Evolutionary conservation across 176 grass and related monocot genomes (phyloP).

Genomic region (Carex littledalei): DNA sequence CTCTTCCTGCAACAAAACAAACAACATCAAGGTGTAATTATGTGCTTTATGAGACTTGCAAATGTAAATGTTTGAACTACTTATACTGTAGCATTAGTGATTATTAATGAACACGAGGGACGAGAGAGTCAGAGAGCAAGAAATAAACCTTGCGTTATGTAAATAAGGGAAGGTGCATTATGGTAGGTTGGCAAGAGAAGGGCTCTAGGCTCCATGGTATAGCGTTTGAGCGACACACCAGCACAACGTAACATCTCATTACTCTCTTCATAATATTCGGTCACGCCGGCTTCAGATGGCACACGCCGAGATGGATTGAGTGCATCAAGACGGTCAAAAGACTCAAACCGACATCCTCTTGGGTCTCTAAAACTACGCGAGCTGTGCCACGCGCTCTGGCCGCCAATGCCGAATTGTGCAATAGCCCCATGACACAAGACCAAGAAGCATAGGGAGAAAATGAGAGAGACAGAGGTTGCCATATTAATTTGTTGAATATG

Average conservation of each 20-base stretch:
- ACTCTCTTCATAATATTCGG: constrained; percentile 31
- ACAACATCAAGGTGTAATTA: background rate
- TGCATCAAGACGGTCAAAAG: constrained; percentile 14
- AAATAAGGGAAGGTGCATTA: constrained; percentile 28
- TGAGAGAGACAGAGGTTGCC: background rate
- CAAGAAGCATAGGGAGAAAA: background rate
- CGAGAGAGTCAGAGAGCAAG: background rate
- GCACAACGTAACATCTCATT: constrained; percentile 25
- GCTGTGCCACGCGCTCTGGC: constrained; percentile 19
- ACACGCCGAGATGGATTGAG: constrained; percentile 13
- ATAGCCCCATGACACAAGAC: constrained; percentile 12
- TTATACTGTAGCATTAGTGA: background rate
- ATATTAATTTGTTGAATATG: background rate
- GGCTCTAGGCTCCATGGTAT: constrained; percentile 25
- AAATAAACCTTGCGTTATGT: constrained; percentile 26
- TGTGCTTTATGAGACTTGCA: background rate
- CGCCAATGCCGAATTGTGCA: constrained; percentile 3
- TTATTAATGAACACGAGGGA: background rate
- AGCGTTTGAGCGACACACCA: constrained; percentile 17
- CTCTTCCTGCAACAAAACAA: constrained; percentile 22
- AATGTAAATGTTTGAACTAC: background rate
- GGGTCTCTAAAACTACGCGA: background rate
- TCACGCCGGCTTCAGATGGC: constrained; percentile 34
- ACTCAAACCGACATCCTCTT: constrained; percentile 15
- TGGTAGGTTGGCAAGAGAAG: constrained; percentile 29